These are phyloP conservation scores for Suhomyces sp. DNA, from an alignment of 805 yeast species.

Conservation along the genomic window DNA sequence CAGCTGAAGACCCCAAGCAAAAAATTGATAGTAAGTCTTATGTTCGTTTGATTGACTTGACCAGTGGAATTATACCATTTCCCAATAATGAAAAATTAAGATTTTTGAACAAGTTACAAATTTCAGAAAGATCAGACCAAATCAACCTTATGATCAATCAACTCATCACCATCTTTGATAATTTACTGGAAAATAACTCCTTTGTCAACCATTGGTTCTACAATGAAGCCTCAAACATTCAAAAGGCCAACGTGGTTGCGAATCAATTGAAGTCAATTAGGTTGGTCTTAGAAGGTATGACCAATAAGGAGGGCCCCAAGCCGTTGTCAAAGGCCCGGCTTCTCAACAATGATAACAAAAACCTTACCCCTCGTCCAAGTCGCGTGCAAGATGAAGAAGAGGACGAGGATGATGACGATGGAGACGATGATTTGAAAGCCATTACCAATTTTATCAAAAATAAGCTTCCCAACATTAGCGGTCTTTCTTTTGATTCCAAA, in stretches of 20 bases:
- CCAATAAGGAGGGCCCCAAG: slow-evolving; percentile 17
- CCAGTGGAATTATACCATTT: slow-evolving; percentile 51
- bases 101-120: slow-evolving; percentile 32
- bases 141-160: slow-evolving; percentile 31
- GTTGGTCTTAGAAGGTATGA: slow-evolving; percentile 46
- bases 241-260: slow-evolving; percentile 54
- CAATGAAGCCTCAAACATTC: slow-evolving; percentile 48
- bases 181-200: slow-evolving; percentile 28
- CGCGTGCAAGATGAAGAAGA: slow-evolving; percentile 11
- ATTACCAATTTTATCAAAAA: slow-evolving; percentile 37
- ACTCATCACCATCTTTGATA: slow-evolving; percentile 37
- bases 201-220: slow-evolving; percentile 46
- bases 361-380: slow-evolving; percentile 20
- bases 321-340: slow-evolving; percentile 15
- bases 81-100: slow-evolving; percentile 41
- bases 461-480: slow-evolving; percentile 32
- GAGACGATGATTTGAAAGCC: slow-evolving; percentile 40
- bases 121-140: slow-evolving; percentile 31
- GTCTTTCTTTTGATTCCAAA: slow-evolving; percentile 38
- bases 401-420: slow-evolving; percentile 41
- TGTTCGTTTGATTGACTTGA: slow-evolving; percentile 37
- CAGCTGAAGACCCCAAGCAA: slow-evolving; percentile 7
- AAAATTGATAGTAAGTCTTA: slow-evolving; percentile 11
- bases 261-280: slow-evolving; percentile 53
- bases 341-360: slow-evolving; percentile 15